phyloP scores from a whole-genome alignment of 208 protist genomes.

The Endotrypanum monterogeii region DNA sequence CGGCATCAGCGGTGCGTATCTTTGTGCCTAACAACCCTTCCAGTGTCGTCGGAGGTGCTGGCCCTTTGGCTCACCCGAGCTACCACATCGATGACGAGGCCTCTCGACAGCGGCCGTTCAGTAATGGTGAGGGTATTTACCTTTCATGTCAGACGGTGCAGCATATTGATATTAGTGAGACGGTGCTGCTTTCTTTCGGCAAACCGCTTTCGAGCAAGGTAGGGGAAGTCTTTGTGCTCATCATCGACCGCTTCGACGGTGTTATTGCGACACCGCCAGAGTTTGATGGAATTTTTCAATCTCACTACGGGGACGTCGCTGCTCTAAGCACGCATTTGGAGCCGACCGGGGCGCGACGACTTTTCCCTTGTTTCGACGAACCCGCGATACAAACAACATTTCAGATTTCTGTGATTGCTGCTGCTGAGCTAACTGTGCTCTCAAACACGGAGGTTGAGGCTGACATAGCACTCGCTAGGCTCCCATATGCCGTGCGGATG shows the following conservation, averaged over 20 bases:
- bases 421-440: conserved; percentile 34
- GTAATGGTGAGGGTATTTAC: background rate
- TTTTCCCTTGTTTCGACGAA: conserved; percentile 81
- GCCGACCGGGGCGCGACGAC: conserved; percentile 51
- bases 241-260: conserved; percentile 44
- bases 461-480: conserved; percentile 22
- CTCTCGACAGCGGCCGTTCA: background rate
- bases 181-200: conserved; percentile 42
- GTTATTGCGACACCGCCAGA: conserved; percentile 24
- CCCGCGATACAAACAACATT: conserved; percentile 56
- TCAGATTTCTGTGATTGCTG: conserved; percentile 54
- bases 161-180: conserved; percentile 30
- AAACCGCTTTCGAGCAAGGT: conserved; percentile 29
- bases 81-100: background rate
- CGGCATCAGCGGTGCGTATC: background rate
- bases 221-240: conserved; percentile 37
- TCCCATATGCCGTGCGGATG: conserved; percentile 8
- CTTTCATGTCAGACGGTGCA: conserved; percentile 23
- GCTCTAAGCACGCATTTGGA: conserved; percentile 71
- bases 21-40: background rate
- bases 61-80: conserved; percentile 5
- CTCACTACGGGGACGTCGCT: conserved; percentile 26
- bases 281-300: conserved; percentile 47
- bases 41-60: background rate
- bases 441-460: conserved; percentile 51